Base-by-base conservation (phyloP, 768 basidiomycete genomes). In the Botryobasidium botryosum region DNA sequence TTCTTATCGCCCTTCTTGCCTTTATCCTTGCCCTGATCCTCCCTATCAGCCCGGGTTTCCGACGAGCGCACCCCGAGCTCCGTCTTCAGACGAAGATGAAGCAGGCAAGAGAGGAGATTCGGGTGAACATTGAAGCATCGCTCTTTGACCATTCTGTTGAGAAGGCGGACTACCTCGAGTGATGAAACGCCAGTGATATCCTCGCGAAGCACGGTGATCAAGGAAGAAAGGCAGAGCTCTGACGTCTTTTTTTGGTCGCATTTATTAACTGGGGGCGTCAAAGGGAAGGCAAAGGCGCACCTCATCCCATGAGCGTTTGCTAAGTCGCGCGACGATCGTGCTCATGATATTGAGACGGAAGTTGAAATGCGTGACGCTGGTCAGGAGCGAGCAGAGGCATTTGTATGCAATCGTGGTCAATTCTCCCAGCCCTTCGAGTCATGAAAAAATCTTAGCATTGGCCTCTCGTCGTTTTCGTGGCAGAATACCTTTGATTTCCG, bases 91-190 rank as follows among this genome's bases (percentile, higher is more conserved):
- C 91, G 80, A 35, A 99, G 69, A 55, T 84, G 71, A 43, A 86
- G 68, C 3, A 99, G 71, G 58, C 82, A 85, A 12, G 78, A 73
- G 37, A 97, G 69, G 37, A 90, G 82, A 48, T 84, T 77, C 6
- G 92, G 86, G 56, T 91, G 81, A 33, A 97, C 77, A 51, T 79
- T 77, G 64, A 84, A 99, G 51, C 75, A 74, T 26, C 78, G 77
- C 57, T 94, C 92, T 60, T 92, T 96, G 59, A 94, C 74, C 84
- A 96, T 96, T 48, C 90, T 76, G 53, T 94, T 90, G 50, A 99
- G 62, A 31, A 96, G 66, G 36, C 90, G 82, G 33, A 97, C 85
- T 46, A 79, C 65, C 59, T 94, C 87, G 46, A 96, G 70, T 3
- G 94, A 94, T 39, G 82, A 68, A 7, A 64, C 62, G 15, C 90